Conservation (phyloP, 1,284 basidiomycete genomes). For the Sanghuangporus sanghuang region DNA sequence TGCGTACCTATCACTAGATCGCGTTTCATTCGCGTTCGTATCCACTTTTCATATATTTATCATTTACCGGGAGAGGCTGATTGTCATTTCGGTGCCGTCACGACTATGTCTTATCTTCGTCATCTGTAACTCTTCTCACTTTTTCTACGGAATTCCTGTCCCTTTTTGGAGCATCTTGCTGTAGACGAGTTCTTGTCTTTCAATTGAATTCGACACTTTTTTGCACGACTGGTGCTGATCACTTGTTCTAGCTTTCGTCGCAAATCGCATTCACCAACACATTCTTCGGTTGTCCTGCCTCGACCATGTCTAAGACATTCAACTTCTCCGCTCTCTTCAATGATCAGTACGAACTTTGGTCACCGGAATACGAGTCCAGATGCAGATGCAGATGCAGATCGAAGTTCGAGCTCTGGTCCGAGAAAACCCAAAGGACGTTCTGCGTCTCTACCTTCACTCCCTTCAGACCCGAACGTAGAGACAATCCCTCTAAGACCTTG, state of each 20-base stretch:
- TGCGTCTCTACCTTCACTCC: conserved; percentile 2
- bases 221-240: background rate
- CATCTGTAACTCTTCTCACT: background rate
- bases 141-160: background rate
- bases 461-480: background rate
- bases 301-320: conserved; percentile 7
- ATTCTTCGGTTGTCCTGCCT: background rate
- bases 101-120: background rate
- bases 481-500: conserved; percentile 16
- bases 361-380: background rate
- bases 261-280: conserved; percentile 4
- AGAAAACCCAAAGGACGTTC: background rate
- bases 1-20: background rate
- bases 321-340: background rate
- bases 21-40: too few relatives aligned
- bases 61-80: background rate
- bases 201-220: background rate
- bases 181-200: background rate
- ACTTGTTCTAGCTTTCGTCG: conserved; percentile 6
- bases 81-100: background rate
- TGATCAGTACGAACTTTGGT: background rate
- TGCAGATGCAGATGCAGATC: background rate
- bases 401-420: background rate
- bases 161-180: background rate
- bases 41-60: background rate